Evolutionary conservation across 2,329 filamentous ascomycete genomes (phyloP), one percentile per base, ranked within the genome.

Genomic region (Pseudocercospora fuligena): DNA sequence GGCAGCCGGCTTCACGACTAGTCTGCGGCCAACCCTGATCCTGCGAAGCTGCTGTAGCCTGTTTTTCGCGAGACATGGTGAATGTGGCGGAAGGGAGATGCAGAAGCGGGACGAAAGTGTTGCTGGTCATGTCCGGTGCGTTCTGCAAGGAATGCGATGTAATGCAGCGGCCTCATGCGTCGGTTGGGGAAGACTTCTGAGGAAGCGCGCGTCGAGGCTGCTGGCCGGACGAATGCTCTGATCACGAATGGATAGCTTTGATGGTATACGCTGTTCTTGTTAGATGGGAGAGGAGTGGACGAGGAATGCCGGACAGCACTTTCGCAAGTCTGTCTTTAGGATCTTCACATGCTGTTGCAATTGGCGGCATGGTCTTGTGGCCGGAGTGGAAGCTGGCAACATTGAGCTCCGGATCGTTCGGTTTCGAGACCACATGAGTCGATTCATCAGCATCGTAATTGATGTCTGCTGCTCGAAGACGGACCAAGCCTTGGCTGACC

Each of bases 151-250:
- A 58, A 61, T 61, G 64, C 65, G 56, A 59, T 58, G 64, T 73
- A 75, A 74, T 69, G 69, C 82, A 85, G 82, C 79, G 80, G 82
- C 82, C 83, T 84, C 89, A 88, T 92, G 92, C 90, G 92, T 90
- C 88, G 86, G 77, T 83, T 86, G 82, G 90, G 87, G 90, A 90
- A 92, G 90, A 91, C 82, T 87, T 87, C 90, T 87, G 85, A 82
- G 79, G 89, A 88, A 86, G 87, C 90, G 86, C 91, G 92, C 90
- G 90, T 93, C 90, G 87, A 88, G 71, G 85, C 79, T 81, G 81
- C 80, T 84, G 85, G 83, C 90, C 89, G 90, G 90, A 87, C 87
- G 88, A 88, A 85, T 85, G 87, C 87, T 88, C 82, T 88, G 88
- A 86, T 89, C 84, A 84, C 64, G 64, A 60, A 84, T 80, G 82